phyloP scores from a whole-genome alignment of 2,329 filamentous ascomycete genomes.

The Mycocentrospora acerina region DNA sequence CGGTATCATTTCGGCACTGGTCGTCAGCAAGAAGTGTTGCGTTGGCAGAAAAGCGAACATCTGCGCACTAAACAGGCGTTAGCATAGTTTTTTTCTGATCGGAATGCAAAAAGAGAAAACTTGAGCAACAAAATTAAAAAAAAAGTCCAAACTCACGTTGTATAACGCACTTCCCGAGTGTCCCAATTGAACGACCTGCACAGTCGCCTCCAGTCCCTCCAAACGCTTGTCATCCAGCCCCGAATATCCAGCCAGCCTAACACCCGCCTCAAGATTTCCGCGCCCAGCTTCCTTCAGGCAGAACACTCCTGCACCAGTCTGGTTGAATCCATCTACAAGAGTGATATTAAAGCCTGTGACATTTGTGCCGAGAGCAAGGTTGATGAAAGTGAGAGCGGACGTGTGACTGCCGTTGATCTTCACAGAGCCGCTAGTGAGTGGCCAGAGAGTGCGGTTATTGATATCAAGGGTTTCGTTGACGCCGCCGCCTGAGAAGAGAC shows the following conservation, averaged over 20 bases:
- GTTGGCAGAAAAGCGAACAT: conserved; percentile 45
- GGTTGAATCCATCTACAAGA: conserved; percentile 49
- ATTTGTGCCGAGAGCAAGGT: conserved; percentile 47
- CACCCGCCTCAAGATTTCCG: conserved; percentile 22
- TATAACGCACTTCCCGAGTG: conserved; percentile 47
- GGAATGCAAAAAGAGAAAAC: too few relatives aligned
- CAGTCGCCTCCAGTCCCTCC: conserved; percentile 45
- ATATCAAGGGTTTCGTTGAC: conserved; percentile 40
- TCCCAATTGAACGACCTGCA: conserved; percentile 50
- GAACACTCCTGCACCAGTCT: conserved; percentile 51
- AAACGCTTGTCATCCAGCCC: conserved; percentile 18
- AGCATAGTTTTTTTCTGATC: too few relatives aligned
- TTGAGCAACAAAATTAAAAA: not conserved
- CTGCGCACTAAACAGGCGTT: conserved; percentile 42
- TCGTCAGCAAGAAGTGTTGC: conserved; percentile 40
- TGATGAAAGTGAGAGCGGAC: conserved; percentile 50
- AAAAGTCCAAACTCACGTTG: conserved; percentile 35
- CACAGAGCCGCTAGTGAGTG: conserved; percentile 47
- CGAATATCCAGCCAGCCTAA: conserved; percentile 26
- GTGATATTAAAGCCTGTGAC: conserved; percentile 50
- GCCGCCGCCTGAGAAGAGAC: conserved; percentile 37
- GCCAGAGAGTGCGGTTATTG: conserved; percentile 51
- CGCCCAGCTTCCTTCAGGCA: conserved; percentile 45
- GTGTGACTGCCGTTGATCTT: conserved; percentile 45
- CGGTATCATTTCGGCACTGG: conserved; percentile 44